Evolutionary conservation across 768 basidiomycete genomes (phyloP).

Genomic region (Boletellus sp.): DNA sequence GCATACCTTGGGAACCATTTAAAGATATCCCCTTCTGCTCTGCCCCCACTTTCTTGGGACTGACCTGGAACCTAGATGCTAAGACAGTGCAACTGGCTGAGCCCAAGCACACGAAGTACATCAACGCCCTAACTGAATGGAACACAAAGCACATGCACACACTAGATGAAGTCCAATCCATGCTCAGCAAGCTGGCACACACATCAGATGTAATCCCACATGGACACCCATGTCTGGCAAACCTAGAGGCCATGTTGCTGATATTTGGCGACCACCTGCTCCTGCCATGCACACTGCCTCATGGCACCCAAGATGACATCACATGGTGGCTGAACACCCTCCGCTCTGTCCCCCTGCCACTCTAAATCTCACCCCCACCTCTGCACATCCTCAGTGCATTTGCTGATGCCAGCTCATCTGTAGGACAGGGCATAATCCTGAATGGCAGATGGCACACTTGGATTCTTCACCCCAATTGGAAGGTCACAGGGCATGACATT

Average conservation of each 20-base stretch:
- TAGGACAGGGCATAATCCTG: not conserved
- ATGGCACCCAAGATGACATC: slow-evolving; percentile 3
- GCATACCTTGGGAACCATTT: not conserved
- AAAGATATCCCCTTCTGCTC: not conserved
- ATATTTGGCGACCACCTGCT: not conserved
- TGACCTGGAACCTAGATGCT: slow-evolving; percentile 5
- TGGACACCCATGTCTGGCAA: not conserved
- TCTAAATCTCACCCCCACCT: not conserved
- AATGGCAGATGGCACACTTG: not conserved
- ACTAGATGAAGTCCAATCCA: not conserved
- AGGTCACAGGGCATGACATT: not conserved
- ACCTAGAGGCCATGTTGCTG: not conserved
- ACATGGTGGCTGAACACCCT: no score
- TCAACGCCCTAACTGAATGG: no score
- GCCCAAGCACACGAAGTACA: not conserved
- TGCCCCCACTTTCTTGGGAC: slow-evolving; percentile 25
- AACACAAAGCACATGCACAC: not conserved
- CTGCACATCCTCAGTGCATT: not conserved
- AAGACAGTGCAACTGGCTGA: not conserved
- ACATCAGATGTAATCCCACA: not conserved
- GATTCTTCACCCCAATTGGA: no score
- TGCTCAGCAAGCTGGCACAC: not conserved
- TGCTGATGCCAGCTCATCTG: not conserved
- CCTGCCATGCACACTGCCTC: no score
- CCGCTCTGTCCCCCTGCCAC: not conserved